Conservation (phyloP, 1,284 basidiomycete genomes). For the Microbotryum violaceum region DNA sequence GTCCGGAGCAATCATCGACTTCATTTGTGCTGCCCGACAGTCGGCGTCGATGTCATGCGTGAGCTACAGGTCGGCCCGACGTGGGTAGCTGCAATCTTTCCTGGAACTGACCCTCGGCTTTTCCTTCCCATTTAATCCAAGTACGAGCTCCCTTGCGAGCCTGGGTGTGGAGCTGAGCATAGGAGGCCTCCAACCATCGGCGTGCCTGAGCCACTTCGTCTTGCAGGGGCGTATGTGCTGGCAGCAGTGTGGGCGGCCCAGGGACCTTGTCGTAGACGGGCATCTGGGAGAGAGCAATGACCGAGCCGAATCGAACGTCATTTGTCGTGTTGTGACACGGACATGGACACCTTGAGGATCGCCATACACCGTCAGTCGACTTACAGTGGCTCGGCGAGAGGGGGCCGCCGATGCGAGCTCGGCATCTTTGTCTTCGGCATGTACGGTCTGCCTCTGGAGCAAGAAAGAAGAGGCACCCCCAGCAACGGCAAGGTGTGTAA, state of each 20-base stretch:
- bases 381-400: neutral
- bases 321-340: neutral
- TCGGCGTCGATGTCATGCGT: neutral
- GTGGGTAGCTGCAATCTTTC: neutral
- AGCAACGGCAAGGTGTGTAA: too few species aligned
- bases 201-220: constrained; percentile 64
- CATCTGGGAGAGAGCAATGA: constrained; percentile 48
- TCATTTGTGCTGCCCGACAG: constrained; percentile 58
- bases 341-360: neutral
- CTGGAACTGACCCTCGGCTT: constrained; percentile 63
- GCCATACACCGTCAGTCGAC: too few species aligned
- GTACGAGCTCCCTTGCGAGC: constrained; percentile 62
- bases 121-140: constrained; percentile 74
- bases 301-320: neutral
- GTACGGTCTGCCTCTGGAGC: too few species aligned
- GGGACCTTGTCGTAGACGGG: constrained; percentile 59
- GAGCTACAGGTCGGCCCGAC: neutral
- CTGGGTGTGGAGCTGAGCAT: constrained; percentile 52
- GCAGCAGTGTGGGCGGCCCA: constrained; percentile 53
- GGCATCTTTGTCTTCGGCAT: neutral
- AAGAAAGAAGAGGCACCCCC: too few species aligned
- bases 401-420: neutral
- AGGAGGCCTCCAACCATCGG: constrained; percentile 51
- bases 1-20: constrained; percentile 64
- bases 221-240: constrained; percentile 62